Percentiles rank a stretch among this genome's conserved stretches.
These are phyloP conservation scores for Datura wrightii DNA, from an alignment of 257 asterid species.

Conservation along the genomic window DNA sequence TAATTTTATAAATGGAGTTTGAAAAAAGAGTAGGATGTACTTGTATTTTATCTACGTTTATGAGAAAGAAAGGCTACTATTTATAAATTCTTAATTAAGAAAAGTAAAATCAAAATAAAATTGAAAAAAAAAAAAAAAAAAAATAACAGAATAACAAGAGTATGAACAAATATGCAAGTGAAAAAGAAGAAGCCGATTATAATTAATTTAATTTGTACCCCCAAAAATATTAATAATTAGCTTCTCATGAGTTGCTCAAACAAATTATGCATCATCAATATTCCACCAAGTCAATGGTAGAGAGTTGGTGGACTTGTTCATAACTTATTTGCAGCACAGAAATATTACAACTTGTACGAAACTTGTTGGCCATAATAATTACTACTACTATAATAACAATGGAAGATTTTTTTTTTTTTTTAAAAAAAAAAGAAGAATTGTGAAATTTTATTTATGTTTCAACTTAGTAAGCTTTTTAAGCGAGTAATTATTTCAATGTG, in stretches of 20 bases:
- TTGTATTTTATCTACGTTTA: no score
- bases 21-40: no score
- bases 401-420: neutral
- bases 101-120: no score
- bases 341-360: neutral
- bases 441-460: neutral
- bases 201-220: neutral
- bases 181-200: neutral
- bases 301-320: constrained; percentile 6
- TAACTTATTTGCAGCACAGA: neutral
- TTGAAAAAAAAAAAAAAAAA: no score
- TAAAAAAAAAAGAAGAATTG: neutral
- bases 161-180: no score
- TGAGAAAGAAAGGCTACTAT: no score
- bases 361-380: constrained; percentile 16
- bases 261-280: constrained; percentile 12
- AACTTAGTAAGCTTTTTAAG: neutral
- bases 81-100: no score
- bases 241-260: neutral
- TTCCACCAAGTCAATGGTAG: neutral
- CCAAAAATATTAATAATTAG: neutral
- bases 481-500: neutral
- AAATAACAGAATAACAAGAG: no score
- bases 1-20: no score
- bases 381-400: neutral